Percentiles rank a stretch among this genome's conserved stretches.
Conservation (phyloP, 2,329 filamentous ascomycete genomes). For the Westerdykella aurantiaca region DNA sequence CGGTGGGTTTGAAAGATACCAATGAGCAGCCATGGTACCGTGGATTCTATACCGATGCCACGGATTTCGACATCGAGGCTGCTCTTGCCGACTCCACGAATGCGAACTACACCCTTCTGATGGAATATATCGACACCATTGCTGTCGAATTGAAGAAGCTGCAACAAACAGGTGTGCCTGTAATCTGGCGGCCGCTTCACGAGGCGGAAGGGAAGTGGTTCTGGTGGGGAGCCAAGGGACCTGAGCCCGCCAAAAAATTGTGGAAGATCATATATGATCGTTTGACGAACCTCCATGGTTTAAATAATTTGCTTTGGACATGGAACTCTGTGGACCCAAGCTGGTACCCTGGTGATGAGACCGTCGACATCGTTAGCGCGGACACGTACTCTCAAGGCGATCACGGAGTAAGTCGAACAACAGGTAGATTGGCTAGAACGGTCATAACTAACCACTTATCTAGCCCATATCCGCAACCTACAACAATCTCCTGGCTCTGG, state of each 20-base stretch:
- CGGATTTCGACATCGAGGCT: slow-evolving; percentile 44
- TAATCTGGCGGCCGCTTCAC: slow-evolving; percentile 47
- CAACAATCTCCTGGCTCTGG: slow-evolving; percentile 41
- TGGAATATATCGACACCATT: slow-evolving; percentile 47
- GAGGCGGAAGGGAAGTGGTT: slow-evolving; percentile 50
- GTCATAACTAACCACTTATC: slow-evolving; percentile 2
- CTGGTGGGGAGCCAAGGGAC: slow-evolving; percentile 49
- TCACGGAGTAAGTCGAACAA: slow-evolving; percentile 36
- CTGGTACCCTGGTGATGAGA: slow-evolving; percentile 47
- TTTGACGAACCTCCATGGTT: slow-evolving; percentile 40
- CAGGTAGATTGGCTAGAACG: background rate
- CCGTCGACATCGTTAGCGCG: slow-evolving; percentile 44
- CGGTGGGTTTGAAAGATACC: slow-evolving; percentile 44
- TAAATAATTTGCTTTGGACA: slow-evolving; percentile 48
- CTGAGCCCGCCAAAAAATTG: slow-evolving; percentile 43
- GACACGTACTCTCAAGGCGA: slow-evolving; percentile 43
- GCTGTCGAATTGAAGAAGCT: slow-evolving; percentile 44
- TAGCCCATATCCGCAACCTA: slow-evolving; percentile 43
- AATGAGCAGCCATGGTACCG: slow-evolving; percentile 44
- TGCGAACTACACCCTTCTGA: slow-evolving; percentile 45
- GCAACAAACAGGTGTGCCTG: slow-evolving; percentile 41
- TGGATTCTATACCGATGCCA: slow-evolving; percentile 48
- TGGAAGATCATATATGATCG: slow-evolving; percentile 43
- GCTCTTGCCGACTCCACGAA: slow-evolving; percentile 41
- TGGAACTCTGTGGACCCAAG: slow-evolving; percentile 45